Evolutionary conservation across 164 flowering plant genomes (phyloP).

Genomic region (Buxus sempervirens): DNA sequence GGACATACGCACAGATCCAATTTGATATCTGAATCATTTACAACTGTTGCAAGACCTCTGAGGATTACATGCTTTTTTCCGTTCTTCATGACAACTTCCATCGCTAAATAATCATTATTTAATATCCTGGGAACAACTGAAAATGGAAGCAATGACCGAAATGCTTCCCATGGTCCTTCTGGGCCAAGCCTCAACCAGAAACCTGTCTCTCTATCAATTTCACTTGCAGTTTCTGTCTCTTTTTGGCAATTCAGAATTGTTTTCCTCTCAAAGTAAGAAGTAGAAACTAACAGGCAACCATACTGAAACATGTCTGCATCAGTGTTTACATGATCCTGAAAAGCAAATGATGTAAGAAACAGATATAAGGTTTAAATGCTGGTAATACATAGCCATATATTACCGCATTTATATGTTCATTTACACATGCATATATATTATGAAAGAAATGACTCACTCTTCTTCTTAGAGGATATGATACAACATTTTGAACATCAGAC

Average conservation of each 20-base stretch:
- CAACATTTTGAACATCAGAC: conserved; percentile 39
- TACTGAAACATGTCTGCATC: conserved; percentile 29
- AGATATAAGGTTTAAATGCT: conserved; percentile 1
- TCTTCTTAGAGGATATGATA: conserved; percentile 58
- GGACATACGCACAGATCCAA: conserved; percentile 58
- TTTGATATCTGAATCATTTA: conserved; percentile 75
- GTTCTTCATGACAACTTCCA: conserved; percentile 78
- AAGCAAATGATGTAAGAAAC: conserved; percentile 11
- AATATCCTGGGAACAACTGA: conserved; percentile 72
- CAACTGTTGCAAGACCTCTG: conserved; percentile 72
- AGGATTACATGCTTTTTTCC: conserved; percentile 90
- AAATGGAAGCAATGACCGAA: conserved; percentile 75
- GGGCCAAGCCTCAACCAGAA: conserved; percentile 70
- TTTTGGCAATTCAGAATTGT: conserved; percentile 40
- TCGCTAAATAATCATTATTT: conserved; percentile 52
- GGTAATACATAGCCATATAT: not conserved
- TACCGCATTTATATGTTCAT: not conserved
- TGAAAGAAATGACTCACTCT: conserved; percentile 41
- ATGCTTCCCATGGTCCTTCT: conserved; percentile 76
- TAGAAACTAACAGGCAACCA: conserved; percentile 60
- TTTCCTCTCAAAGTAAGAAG: conserved; percentile 77
- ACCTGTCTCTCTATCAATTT: conserved; percentile 56
- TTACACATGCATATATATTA: not conserved
- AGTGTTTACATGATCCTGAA: conserved; percentile 48
- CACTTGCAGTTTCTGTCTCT: conserved; percentile 31